Evolutionary conservation across 106 monocot species (phyloP).

Genomic region (Phalaenopsis equestris): DNA sequence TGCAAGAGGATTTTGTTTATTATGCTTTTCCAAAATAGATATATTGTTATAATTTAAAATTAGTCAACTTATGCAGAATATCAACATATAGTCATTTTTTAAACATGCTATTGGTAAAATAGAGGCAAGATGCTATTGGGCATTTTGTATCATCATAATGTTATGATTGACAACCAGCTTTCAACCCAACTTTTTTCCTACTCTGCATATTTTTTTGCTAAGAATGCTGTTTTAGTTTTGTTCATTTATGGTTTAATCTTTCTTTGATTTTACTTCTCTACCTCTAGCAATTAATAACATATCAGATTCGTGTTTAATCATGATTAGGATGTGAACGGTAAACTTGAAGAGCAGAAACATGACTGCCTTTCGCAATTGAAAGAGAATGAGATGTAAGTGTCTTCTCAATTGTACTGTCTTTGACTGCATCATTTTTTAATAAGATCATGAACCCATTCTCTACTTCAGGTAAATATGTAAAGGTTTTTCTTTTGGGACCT

Average conservation of each 20-base stretch:
- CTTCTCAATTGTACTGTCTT: conserved; percentile 5
- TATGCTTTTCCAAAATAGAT: background rate
- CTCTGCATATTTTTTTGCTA: background rate
- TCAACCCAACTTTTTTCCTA: background rate
- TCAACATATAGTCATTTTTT: conserved; percentile 5
- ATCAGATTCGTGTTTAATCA: background rate
- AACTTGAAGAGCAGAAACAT: conserved; percentile 91
- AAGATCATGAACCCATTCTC: background rate
- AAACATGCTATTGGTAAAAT: background rate
- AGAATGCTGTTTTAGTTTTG: background rate
- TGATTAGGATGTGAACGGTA: conserved; percentile 71
- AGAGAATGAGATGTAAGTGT: conserved; percentile 84
- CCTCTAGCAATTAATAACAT: background rate
- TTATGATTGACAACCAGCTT: background rate
- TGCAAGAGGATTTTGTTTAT: background rate
- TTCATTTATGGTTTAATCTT: background rate
- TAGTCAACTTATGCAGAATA: background rate
- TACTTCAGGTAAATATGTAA: background rate
- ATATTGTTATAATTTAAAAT: background rate
- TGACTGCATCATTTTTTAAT: background rate
- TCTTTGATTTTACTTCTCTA: background rate
- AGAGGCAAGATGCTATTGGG: background rate
- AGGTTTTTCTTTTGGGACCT: background rate
- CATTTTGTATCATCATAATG: background rate
- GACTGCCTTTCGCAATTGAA: conserved; percentile 77